Evolutionary conservation across 202 grass and related monocot genomes (phyloP).

Genomic region (Setaria italica): DNA sequence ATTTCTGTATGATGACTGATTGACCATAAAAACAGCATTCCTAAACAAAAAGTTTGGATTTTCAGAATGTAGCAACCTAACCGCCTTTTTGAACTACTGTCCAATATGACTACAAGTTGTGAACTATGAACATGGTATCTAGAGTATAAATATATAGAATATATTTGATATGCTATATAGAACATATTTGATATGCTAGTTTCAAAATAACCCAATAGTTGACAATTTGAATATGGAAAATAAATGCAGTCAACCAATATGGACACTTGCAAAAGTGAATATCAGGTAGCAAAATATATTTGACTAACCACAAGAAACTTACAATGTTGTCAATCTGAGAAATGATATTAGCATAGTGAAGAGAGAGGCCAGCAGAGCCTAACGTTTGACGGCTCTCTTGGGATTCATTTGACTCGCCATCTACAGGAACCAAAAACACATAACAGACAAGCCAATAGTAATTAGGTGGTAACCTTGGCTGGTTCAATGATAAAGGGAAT

Average conservation of each 20-base stretch:
- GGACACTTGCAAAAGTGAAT: not conserved
- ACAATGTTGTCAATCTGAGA: conserved; percentile 85
- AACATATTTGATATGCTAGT: not conserved
- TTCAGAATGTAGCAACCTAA: conserved; percentile 13
- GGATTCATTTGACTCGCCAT: conserved; percentile 39
- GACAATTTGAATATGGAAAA: conserved; percentile 9
- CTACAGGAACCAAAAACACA: conserved; percentile 48
- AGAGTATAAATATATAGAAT: not conserved
- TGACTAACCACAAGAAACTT: conserved; percentile 52
- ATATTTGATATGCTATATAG: not conserved
- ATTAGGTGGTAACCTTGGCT: not conserved
- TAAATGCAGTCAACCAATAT: not conserved
- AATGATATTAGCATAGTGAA: conserved; percentile 96
- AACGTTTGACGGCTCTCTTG: conserved; percentile 50
- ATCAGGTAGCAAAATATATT: not conserved
- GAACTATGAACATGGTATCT: not conserved
- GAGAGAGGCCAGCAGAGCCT: conserved; percentile 73
- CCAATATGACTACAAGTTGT: conserved; percentile 15
- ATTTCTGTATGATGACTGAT: conserved; percentile 2
- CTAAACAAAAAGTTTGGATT: not conserved
- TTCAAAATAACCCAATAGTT: not conserved
- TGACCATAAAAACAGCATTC: not conserved
- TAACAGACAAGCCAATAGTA: not conserved
- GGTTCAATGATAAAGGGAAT: conserved; percentile 20
- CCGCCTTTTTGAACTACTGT: not conserved